These are phyloP conservation scores for Euphrasia arctica DNA, from an alignment of 305 asterid genomes.

Conservation along the genomic window DNA sequence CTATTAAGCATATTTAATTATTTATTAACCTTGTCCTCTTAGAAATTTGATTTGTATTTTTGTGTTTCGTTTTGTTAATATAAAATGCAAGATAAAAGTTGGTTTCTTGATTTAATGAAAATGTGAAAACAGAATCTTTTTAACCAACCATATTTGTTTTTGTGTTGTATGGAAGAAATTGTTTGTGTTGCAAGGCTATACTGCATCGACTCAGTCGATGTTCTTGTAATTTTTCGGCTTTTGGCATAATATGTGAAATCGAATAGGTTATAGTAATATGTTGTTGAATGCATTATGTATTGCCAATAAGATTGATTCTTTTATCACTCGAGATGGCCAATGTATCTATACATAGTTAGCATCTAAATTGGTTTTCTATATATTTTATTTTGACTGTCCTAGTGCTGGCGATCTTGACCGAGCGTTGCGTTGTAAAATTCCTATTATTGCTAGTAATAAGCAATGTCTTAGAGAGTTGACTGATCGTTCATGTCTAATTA, in stretches of 20 bases:
- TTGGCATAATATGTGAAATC: no score
- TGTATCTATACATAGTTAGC: no score
- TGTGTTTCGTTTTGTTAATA: not conserved
- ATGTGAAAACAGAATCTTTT: conserved; percentile 11
- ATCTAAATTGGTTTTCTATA: not conserved
- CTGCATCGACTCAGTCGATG: no score
- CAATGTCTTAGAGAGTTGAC: not conserved
- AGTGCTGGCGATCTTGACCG: conserved; percentile 16
- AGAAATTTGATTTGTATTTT: conserved; percentile 1
- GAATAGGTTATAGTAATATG: no score
- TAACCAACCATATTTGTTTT: not conserved
- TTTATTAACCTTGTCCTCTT: not conserved
- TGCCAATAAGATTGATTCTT: no score
- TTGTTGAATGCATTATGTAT: no score
- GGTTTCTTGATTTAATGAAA: not conserved
- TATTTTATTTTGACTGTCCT: conserved; percentile 5
- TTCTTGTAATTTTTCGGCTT: no score
- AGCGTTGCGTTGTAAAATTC: conserved; percentile 14
- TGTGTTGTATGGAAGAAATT: not conserved
- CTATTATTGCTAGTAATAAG: conserved; percentile 2
- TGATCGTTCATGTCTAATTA: conserved; percentile 3
- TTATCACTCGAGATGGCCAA: no score
- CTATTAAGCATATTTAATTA: not conserved
- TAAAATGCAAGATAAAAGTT: not conserved
- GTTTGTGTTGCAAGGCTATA: no score